Conservation (phyloP, 371 early-diverging fungal species). For the Lichtheimia ornata region DNA sequence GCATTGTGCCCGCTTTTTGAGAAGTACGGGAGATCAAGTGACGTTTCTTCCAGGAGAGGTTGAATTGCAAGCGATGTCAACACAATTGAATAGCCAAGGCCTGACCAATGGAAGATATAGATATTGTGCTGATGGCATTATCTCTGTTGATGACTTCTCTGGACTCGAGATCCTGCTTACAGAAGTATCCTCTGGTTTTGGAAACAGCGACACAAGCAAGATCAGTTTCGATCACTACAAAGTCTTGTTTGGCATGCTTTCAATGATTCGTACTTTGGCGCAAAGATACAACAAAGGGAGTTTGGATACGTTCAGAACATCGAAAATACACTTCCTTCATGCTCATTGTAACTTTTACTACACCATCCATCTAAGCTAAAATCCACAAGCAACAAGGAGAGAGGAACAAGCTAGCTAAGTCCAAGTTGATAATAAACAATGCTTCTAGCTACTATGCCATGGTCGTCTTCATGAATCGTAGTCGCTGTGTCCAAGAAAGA, state of each 20-base stretch:
- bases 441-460: too few species aligned
- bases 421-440: too few species aligned
- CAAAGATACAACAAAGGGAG: neutral
- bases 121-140: neutral
- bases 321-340: conserved; percentile 5
- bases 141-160: neutral
- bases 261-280: neutral
- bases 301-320: neutral
- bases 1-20: too few species aligned
- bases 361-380: too few species aligned
- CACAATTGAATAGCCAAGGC: neutral
- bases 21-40: too few species aligned
- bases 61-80: neutral
- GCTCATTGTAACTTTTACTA: neutral
- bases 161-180: neutral
- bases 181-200: neutral
- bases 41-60: neutral
- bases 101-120: neutral
- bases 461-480: too few species aligned
- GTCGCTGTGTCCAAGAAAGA: too few species aligned
- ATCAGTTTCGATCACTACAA: conserved; percentile 3
- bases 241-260: conserved; percentile 2
- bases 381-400: too few species aligned
- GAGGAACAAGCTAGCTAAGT: too few species aligned
- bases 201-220: neutral